These are phyloP conservation scores for Microbotryum scabiosae DNA, from an alignment of 1,284 basidiomycete genomes.

Conservation along the genomic window DNA sequence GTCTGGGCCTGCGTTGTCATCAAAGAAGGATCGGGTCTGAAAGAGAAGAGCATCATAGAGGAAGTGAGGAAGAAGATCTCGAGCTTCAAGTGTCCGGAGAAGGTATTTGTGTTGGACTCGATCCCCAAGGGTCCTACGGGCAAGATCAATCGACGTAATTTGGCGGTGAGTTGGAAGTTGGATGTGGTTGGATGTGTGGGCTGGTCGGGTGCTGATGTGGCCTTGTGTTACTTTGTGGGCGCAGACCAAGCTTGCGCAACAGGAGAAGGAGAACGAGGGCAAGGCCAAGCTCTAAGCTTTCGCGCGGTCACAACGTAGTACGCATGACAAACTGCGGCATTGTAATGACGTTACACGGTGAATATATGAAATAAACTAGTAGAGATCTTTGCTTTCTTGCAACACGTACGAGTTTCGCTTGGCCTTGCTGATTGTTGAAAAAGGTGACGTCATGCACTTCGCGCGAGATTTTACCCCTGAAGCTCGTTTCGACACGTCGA, in stretches of 20 bases:
- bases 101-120: conserved; percentile 39
- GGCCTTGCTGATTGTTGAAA: too few species aligned
- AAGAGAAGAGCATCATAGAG: conserved; percentile 33
- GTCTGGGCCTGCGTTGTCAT: conserved; percentile 40
- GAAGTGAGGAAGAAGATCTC: conserved; percentile 33
- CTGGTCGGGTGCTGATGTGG: not conserved
- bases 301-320: too few species aligned
- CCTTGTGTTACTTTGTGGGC: not conserved
- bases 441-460: too few species aligned
- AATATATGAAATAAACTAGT: too few species aligned
- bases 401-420: too few species aligned
- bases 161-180: conserved; percentile 3
- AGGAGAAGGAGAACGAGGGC: conserved; percentile 4
- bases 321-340: too few species aligned
- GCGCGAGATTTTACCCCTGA: too few species aligned
- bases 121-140: conserved; percentile 41
- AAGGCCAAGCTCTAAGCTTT: conserved; percentile 7
- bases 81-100: conserved; percentile 40
- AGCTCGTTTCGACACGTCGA: too few species aligned
- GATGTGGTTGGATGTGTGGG: too few species aligned
- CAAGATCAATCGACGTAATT: conserved; percentile 21
- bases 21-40: conserved; percentile 26
- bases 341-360: too few species aligned
- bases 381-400: too few species aligned
- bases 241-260: conserved; percentile 7